These are phyloP conservation scores for Geotrichum aggregatum DNA, from an alignment of 1,139 yeast genomes.

Conservation along the genomic window DNA sequence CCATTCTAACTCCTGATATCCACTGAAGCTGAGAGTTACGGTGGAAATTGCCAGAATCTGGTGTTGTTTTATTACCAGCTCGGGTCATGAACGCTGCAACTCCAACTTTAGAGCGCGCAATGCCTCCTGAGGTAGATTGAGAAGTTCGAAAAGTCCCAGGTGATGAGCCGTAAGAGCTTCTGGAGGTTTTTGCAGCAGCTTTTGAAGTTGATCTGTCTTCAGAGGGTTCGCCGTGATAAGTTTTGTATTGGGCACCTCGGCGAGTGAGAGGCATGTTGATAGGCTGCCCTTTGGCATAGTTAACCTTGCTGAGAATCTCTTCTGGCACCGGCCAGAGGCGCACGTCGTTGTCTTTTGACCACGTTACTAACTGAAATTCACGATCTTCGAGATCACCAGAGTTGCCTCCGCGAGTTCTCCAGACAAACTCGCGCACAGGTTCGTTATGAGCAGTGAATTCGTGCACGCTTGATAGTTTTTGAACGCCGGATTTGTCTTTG, in stretches of 20 bases:
- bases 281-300: conserved; percentile 47
- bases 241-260: conserved; percentile 45
- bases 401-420: conserved; percentile 61
- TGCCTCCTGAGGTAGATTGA: conserved; percentile 3
- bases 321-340: conserved; percentile 76
- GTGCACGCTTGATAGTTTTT: conserved; percentile 36
- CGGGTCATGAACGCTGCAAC: conserved; percentile 21
- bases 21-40: conserved; percentile 61
- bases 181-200: conserved; percentile 6
- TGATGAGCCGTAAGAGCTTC: conserved; percentile 18
- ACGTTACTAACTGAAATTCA: conserved; percentile 84
- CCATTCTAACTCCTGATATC: conserved; percentile 89
- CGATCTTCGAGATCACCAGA: conserved; percentile 55
- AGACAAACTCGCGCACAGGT: conserved; percentile 79
- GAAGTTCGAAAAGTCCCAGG: conserved; percentile 18
- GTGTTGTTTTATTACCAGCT: conserved; percentile 19
- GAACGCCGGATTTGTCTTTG: conserved; percentile 32
- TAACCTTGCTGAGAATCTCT: conserved; percentile 54
- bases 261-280: conserved; percentile 41
- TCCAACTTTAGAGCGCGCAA: conserved; percentile 17
- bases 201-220: conserved; percentile 8
- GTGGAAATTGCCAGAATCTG: conserved; percentile 26
- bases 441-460: conserved; percentile 78
- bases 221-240: conserved; percentile 52
- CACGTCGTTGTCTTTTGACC: conserved; percentile 87